Evolutionary conservation across 2,329 filamentous ascomycete species (phyloP).

Genomic region (Microsporum ferrugineum): DNA sequence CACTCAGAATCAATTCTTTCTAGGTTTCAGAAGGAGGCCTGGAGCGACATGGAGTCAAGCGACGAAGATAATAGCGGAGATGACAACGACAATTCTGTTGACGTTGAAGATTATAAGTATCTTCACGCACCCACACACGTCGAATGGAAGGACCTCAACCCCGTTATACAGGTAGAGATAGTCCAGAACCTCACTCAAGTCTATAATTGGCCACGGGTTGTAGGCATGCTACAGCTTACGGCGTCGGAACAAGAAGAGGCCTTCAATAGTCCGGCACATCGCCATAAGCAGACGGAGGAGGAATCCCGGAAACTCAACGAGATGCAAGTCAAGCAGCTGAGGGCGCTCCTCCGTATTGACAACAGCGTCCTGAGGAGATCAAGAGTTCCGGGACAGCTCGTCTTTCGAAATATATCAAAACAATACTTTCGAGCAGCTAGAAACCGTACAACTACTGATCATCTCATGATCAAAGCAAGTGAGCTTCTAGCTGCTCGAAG

Average conservation of each 20-base stretch:
- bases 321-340: constrained; percentile 29
- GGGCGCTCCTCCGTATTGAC: constrained; percentile 23
- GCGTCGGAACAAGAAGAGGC: constrained; percentile 17
- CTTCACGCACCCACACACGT: constrained; percentile 12
- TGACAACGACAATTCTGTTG: constrained; percentile 2
- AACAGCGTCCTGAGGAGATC: constrained; percentile 20
- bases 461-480: constrained; percentile 21
- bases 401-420: constrained; percentile 20
- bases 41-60: constrained; percentile 9
- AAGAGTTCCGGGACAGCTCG: constrained; percentile 19
- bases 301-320: constrained; percentile 22
- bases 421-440: constrained; percentile 13
- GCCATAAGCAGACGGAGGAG: constrained; percentile 20
- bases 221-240: constrained; percentile 20
- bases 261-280: constrained; percentile 12
- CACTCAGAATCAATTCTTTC: not conserved
- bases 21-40: not conserved
- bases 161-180: constrained; percentile 27
- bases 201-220: constrained; percentile 17
- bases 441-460: constrained; percentile 14
- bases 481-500: constrained; percentile 24
- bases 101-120: constrained; percentile 9
- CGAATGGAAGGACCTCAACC: constrained; percentile 25
- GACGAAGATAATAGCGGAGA: constrained; percentile 6
- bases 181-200: constrained; percentile 22